Evolutionary conservation across 1,139 yeast species (phyloP).

Genomic region (Blastobotrys arbuscula): DNA sequence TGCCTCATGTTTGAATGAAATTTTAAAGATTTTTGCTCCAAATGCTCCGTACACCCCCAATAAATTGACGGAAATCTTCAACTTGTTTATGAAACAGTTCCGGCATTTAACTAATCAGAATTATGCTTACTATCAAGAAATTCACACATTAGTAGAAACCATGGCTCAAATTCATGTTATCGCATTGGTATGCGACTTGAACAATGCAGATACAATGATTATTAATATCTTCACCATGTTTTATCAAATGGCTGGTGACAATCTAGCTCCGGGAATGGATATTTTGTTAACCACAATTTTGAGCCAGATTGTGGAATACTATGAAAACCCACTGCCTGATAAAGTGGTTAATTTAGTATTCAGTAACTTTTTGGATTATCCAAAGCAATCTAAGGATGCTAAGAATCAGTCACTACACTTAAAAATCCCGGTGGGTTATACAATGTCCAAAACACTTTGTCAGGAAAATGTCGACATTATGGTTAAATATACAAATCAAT

Average conservation of each 20-base stretch:
- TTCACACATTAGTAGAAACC: slow-evolving; percentile 59
- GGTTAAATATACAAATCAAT: slow-evolving; percentile 73
- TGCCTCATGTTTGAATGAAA: slow-evolving; percentile 72
- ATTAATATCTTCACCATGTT: slow-evolving; percentile 55
- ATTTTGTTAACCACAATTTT: slow-evolving; percentile 62
- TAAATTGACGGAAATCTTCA: slow-evolving; percentile 41
- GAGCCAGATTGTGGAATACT: slow-evolving; percentile 64
- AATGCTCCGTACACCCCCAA: slow-evolving; percentile 78
- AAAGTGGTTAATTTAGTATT: slow-evolving; percentile 58
- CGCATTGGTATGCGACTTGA: slow-evolving; percentile 70
- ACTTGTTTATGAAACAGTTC: slow-evolving; percentile 54
- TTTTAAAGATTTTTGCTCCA: slow-evolving; percentile 77
- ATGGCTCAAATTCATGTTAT: slow-evolving; percentile 77
- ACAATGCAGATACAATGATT: slow-evolving; percentile 53
- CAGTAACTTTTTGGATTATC: slow-evolving; percentile 41
- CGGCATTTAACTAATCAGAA: slow-evolving; percentile 51
- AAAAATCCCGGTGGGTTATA: slow-evolving; percentile 51
- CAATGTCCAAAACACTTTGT: slow-evolving; percentile 63
- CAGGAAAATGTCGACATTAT: slow-evolving; percentile 66
- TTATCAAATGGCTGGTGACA: slow-evolving; percentile 46
- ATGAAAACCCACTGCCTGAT: slow-evolving; percentile 63
- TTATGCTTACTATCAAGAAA: slow-evolving; percentile 61
- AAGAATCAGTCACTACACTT: slow-evolving; percentile 30
- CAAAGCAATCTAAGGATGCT: slow-evolving; percentile 34
- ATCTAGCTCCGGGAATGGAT: slow-evolving; percentile 37